Base-by-base conservation (phyloP, 768 basidiomycete species). In the Serendipita sp. region DNA sequence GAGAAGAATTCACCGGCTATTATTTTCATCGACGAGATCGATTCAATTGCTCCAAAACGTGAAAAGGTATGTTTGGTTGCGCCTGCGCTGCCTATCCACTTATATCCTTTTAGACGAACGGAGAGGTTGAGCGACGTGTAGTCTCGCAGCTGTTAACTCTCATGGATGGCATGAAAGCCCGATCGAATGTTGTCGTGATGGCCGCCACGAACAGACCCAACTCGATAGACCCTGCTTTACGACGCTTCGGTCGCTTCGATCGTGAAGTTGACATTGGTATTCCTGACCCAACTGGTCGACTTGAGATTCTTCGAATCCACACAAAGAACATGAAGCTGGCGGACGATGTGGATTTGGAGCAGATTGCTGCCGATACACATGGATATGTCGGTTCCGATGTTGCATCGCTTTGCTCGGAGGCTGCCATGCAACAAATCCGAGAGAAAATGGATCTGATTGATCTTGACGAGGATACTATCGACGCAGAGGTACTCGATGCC, bases 371-470 rank as follows among this genome's bases (percentile, higher is more conserved):
- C 63, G 96, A 99, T 74, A 99, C 96, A 3, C 96, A 99, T 74
- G 96, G 96, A 75, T 98, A 98, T 72, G 96, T 99, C 70, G 96
- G 96, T 74, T 96, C 96, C 44, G 96, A 99, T 80, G 74, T 99
- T 65, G 96, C 96, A 30, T 89, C 96, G 10, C 82, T 99, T 62
- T 99, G 96, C 75, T 98, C 96, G 1, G 96, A 99, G 74, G 96
- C 96, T 64, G 96, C 96, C 52, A 99, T 99, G 96, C 96, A 99
- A 78, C 96, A 99, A 74, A 99, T 99, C 68, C 90, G 96, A 74
- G 96, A 99, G 78, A 99, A 99, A 84, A 98, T 99, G 95, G 94
- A 97, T 70, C 77, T 92, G 69, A 92, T 95, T 68, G 92, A 94
- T 74, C 82, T 95, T 35, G 91, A 93, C 68, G 91, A 95, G 75